Conservation (phyloP, 2,329 filamentous ascomycete genomes). For the Nemania bipapillata region DNA sequence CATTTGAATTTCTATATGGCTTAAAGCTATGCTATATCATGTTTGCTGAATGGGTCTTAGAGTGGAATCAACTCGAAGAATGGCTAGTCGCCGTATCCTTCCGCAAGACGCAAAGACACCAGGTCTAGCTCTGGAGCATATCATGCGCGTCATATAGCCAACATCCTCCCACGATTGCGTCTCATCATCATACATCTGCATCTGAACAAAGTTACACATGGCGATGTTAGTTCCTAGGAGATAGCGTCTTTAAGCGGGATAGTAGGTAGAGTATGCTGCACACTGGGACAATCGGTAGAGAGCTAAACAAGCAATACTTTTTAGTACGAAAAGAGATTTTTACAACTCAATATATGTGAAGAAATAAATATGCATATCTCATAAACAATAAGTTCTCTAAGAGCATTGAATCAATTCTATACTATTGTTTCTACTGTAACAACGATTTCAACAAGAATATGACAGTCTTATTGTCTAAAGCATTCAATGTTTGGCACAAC, state of each 20-base stretch:
- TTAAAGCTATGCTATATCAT: no score
- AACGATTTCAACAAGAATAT: not conserved
- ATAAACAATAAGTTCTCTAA: not conserved
- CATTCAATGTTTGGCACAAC: not conserved
- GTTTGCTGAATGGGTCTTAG: no score
- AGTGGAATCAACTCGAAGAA: not conserved
- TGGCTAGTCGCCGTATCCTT: not conserved
- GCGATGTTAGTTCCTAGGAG: not conserved
- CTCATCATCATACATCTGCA: not conserved
- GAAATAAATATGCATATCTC: not conserved
- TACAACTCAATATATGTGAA: not conserved
- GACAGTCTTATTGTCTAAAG: not conserved
- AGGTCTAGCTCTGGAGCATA: not conserved
- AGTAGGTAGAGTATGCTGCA: not conserved
- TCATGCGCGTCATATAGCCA: not conserved
- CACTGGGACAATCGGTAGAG: not conserved
- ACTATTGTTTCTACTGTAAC: not conserved
- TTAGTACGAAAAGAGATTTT: not conserved
- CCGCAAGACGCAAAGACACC: constrained; percentile 6
- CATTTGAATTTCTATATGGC: no score
- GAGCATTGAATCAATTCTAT: not conserved
- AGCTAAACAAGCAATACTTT: not conserved
- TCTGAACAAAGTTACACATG: constrained; percentile 8
- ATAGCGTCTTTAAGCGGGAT: not conserved
- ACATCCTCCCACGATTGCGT: not conserved